Evolutionary conservation across 2,329 filamentous ascomycete species (phyloP).

Genomic region (Polytolypa hystricis): DNA sequence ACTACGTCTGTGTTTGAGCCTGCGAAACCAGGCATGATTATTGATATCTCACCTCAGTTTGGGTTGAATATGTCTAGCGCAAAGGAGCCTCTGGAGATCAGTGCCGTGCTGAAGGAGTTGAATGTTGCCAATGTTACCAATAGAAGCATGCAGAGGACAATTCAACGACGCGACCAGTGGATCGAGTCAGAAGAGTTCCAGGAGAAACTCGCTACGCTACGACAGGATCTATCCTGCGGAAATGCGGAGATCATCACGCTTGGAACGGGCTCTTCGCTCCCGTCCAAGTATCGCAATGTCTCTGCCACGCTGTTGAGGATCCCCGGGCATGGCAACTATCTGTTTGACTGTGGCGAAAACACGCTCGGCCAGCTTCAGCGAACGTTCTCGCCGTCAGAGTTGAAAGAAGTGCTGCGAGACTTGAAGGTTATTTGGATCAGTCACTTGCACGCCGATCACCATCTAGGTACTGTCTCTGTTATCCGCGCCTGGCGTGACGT

Average conservation of each 20-base stretch:
- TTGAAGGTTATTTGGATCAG: slow-evolving; percentile 83
- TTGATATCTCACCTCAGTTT: slow-evolving; percentile 38
- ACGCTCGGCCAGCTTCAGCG: slow-evolving; percentile 80
- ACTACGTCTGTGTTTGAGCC: slow-evolving; percentile 10
- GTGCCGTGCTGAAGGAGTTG: slow-evolving; percentile 5
- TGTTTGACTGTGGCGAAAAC: slow-evolving; percentile 87
- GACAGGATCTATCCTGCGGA: slow-evolving; percentile 56
- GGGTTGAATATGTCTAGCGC: slow-evolving; percentile 22
- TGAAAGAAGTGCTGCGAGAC: slow-evolving; percentile 62
- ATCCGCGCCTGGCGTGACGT: slow-evolving; percentile 67
- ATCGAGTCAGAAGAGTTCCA: slow-evolving; percentile 20
- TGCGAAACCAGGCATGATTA: slow-evolving; percentile 32
- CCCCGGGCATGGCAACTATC: slow-evolving; percentile 74
- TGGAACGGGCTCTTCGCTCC: slow-evolving; percentile 80
- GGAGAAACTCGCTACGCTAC: slow-evolving; percentile 33
- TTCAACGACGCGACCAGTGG: too few species aligned
- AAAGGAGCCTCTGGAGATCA: slow-evolving; percentile 18
- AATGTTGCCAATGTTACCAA: slow-evolving; percentile 1
- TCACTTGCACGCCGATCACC: slow-evolving; percentile 92
- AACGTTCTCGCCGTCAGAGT: slow-evolving; percentile 53
- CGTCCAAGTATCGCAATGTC: slow-evolving; percentile 92
- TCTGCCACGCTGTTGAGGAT: slow-evolving; percentile 76
- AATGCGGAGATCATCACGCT: slow-evolving; percentile 77
- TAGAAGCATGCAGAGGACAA: slow-evolving; percentile 19
- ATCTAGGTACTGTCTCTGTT: slow-evolving; percentile 72